These are phyloP conservation scores for Pleurotus citrinopileatus DNA, from an alignment of 768 basidiomycete genomes.

Conservation along the genomic window DNA sequence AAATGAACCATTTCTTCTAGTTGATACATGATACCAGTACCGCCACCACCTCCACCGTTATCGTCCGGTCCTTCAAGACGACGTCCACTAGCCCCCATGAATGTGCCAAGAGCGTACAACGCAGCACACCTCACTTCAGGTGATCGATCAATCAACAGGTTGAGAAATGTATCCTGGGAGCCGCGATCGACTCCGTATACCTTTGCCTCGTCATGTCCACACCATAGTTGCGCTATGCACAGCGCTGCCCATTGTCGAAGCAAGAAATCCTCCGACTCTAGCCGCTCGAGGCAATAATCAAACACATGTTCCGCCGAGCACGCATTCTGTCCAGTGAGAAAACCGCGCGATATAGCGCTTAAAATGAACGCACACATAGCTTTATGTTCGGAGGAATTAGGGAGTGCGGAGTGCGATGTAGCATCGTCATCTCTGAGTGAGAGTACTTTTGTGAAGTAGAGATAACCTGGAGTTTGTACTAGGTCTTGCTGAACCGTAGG, in stretches of 20 bases:
- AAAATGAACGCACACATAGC: constrained; percentile 99
- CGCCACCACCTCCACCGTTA: constrained; percentile 73
- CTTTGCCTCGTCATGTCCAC: constrained; percentile 87
- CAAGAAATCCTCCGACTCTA: constrained; percentile 89
- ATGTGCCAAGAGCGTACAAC: constrained; percentile 88
- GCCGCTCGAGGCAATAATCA: constrained; percentile 78
- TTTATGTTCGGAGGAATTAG: constrained; percentile 93
- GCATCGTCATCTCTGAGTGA: constrained; percentile 61
- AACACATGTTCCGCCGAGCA: constrained; percentile 81
- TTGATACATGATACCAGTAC: constrained; percentile 77
- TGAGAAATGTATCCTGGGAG: constrained; percentile 80
- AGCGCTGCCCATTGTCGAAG: constrained; percentile 92
- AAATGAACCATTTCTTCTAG: constrained; percentile 79
- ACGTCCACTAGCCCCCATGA: constrained; percentile 81
- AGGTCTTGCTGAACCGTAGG: constrained; percentile 88
- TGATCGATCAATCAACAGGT: constrained; percentile 79
- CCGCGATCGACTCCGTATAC: constrained; percentile 74
- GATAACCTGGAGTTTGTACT: constrained; percentile 78
- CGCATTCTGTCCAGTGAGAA: constrained; percentile 78
- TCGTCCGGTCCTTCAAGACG: constrained; percentile 47
- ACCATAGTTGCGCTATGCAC: constrained; percentile 96
- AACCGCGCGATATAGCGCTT: constrained; percentile 83
- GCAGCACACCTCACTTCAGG: constrained; percentile 93
- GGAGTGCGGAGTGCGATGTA: constrained; percentile 46
- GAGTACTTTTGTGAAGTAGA: constrained; percentile 81